A percentile compares a stretch with the other conserved stretches of the same genome.
phyloP scores from a whole-genome alignment of 2,329 filamentous ascomycete species.

The Aquanectria penicillioides region DNA sequence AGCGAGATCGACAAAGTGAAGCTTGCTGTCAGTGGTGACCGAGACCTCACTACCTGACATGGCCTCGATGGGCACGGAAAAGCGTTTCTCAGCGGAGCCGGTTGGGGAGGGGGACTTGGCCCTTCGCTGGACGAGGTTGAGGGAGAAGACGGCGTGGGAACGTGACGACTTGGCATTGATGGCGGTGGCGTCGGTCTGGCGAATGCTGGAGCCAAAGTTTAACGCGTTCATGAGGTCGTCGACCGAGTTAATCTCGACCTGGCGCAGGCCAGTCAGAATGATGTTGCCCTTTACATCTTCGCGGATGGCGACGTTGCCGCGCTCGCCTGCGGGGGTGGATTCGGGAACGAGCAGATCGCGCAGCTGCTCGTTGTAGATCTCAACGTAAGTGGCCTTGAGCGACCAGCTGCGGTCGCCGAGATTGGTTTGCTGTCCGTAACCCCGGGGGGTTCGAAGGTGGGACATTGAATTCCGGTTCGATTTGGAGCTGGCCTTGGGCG shows the following conservation, averaged over 20 bases:
- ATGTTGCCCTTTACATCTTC: slow-evolving; percentile 97
- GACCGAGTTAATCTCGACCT: slow-evolving; percentile 88
- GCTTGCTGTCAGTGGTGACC: slow-evolving; percentile 94
- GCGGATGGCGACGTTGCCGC: slow-evolving; percentile 85
- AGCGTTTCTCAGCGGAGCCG: slow-evolving; percentile 79
- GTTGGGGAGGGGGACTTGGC: slow-evolving; percentile 58
- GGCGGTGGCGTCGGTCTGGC: slow-evolving; percentile 95
- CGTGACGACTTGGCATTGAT: slow-evolving; percentile 98
- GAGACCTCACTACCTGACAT: slow-evolving; percentile 73
- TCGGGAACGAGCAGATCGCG: slow-evolving; percentile 90
- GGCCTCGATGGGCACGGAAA: slow-evolving; percentile 86
- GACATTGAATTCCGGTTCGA: slow-evolving; percentile 75
- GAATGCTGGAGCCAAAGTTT: slow-evolving; percentile 91
- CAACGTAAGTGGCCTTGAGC: slow-evolving; percentile 91
- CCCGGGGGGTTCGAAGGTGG: slow-evolving; percentile 80
- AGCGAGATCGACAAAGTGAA: slow-evolving; percentile 97
- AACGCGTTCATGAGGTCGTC: slow-evolving; percentile 91
- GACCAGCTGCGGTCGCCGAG: slow-evolving; percentile 83
- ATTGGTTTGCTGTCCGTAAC: slow-evolving; percentile 66
- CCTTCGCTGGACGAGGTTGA: slow-evolving; percentile 92
- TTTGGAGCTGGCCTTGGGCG: slow-evolving; percentile 54
- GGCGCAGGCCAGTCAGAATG: slow-evolving; percentile 87
- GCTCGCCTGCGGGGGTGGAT: slow-evolving; percentile 72
- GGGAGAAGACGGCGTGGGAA: slow-evolving; percentile 95
- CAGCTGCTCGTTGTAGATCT: slow-evolving; percentile 98